Base-by-base conservation (phyloP, 176 grass and related monocot species). In the Otatea glauca region DNA sequence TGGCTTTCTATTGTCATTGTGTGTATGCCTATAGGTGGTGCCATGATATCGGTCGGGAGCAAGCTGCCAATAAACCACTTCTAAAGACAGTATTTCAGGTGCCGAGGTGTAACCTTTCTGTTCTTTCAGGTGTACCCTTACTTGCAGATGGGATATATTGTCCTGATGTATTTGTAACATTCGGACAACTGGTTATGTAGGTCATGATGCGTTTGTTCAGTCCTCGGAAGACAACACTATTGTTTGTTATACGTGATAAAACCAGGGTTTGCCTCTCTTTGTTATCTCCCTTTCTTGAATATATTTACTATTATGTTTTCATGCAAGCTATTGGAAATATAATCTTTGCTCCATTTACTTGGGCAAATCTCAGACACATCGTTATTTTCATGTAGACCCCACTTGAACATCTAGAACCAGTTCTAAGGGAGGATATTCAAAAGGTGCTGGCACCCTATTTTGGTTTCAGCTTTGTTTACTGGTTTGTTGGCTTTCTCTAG, bases 81-180 rank as follows among this genome's bases (percentile, higher is more conserved):
- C 82, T 97, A 63, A 97, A 94, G 79, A 97, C 92, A 55, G 92
- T 97, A 70, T 97, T 97, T 94, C 90, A 97, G 92, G 95, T 94
- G 84, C 68, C 27, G 12, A 64, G 58, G 20, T 88, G 79, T 51
- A 89, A 35, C 5, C n/a, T 79, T n/a, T 74, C 60, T 85, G 38
- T 90, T 82, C 73, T 88, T 76, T 80, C 76, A 67, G 34, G 18
- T 60, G 15, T 76, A 75, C 60, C 39, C 51, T 75, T 74, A 58
- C 32, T 20, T 37, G 7, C 75, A 84, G 23, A 51, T 77, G 20
- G 65, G 9, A 68, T 60, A 79, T 83, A 60, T 15, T 63, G 21
- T 63, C 61, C 62, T 86, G 66, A 78, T 78, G 29, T 65, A 78
- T 64, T 65, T 78, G 2, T 86, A 79, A 87, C 67, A 79, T 56